Conservation (phyloP, 805 yeast genomes). For the Yamadazyma nakazawae region DNA sequence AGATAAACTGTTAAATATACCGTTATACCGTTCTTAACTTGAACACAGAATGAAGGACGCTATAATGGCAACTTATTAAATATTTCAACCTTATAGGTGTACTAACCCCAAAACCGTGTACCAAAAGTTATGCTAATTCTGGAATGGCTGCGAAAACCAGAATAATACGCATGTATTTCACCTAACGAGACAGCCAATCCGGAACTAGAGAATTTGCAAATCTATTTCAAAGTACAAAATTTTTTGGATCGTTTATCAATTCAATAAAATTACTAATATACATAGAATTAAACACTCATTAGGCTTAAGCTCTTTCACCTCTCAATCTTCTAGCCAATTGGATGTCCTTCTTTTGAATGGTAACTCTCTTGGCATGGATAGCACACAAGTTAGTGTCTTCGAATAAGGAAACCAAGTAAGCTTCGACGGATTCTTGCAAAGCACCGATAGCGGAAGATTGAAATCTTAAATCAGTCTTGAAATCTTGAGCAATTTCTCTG, state of each 20-base stretch:
- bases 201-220: too few species aligned
- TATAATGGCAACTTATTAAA: too few species aligned
- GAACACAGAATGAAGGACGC: too few species aligned
- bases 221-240: neutral
- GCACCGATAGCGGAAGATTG: slow-evolving; percentile 48
- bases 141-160: too few species aligned
- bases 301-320: slow-evolving; percentile 42
- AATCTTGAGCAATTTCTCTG: slow-evolving; percentile 47
- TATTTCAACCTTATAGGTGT: too few species aligned
- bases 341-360: slow-evolving; percentile 47
- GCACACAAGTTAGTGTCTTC: slow-evolving; percentile 50
- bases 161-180: too few species aligned
- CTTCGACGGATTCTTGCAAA: slow-evolving; percentile 47
- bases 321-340: slow-evolving; percentile 49
- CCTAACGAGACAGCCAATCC: too few species aligned
- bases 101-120: too few species aligned
- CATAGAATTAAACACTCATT: slow-evolving; percentile 7
- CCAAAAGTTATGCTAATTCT: too few species aligned
- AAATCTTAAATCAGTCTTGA: slow-evolving; percentile 46
- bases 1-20: too few species aligned
- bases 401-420: slow-evolving; percentile 44
- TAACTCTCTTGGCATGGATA: slow-evolving; percentile 48
- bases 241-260: slow-evolving; percentile 4
- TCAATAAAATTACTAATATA: slow-evolving; percentile 7
- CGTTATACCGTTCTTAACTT: too few species aligned